Base-by-base conservation (phyloP, 2,329 filamentous ascomycete species). In the Passalora sequoiae region DNA sequence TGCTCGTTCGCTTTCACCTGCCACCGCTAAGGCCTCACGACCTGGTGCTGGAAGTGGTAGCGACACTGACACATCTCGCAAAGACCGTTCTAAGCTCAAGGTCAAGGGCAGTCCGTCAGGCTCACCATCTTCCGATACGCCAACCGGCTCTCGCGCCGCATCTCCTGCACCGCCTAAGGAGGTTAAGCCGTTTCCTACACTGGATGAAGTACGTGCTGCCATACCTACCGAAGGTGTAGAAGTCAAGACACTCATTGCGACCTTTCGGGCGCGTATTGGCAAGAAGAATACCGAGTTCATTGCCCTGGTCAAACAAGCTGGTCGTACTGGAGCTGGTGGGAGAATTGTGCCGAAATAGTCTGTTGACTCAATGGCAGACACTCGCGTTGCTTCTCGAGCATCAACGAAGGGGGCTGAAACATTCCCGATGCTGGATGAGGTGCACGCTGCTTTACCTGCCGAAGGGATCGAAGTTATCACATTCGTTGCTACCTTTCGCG, bases 51-150 rank as follows among this genome's bases (percentile, higher is more conserved):
- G 77, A 27, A 81, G 81, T 35, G 77, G 77, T 41, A 87, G 83
- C 53, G 85, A 89, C 52, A 84, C 80, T 16, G 84, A 88, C 60
- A 81, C 73, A 28, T 86, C 83, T 1, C 82, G 74, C 27, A 81
- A 70, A 43, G 68, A 67, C 40, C 79, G 75, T 62, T 77, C 76
- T 63, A 77, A 72, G 55, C 62, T 79, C 54, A 79, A 76, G 61
- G 64, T 80, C 39, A 68, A 70, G 44, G 65, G 70, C 40, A 67
- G 72, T 79, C 57, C 70, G 64, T 51, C 50, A 29, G 59, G 57
- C 38, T 61, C 45, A 65, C 76, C 43, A 51, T 65, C 32, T 57
- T 65, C 53, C 16, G 57, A 51, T 15, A 60, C 60, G 7, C 60
- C 60, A 6, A 50, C 43, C 19, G 61, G 51, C 21, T 63, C 61